Base-by-base conservation (phyloP, 805 yeast genomes). In the Saturnispora quitensis region DNA sequence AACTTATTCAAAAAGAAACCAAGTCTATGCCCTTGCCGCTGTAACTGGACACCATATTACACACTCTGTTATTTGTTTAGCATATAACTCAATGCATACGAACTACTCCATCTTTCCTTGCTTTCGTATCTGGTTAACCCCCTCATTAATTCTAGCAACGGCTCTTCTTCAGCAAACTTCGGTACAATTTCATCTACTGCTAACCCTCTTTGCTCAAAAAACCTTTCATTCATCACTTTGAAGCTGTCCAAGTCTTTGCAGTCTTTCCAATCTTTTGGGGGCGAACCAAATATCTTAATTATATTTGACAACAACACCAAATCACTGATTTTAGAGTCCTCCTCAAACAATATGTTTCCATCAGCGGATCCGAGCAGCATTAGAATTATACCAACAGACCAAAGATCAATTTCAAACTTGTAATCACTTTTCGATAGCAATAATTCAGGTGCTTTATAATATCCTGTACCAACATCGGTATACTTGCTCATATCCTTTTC, bases 361-460 rank as follows among this genome's bases (percentile, higher is more conserved):
- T 73, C 63, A 1, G 53, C 33, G 31, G 79, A 67, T 55, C 75
- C 74, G 31, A 88, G 56, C 44, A 75, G 63, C n/a, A 82, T 77
- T 47, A 82, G 58, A 2, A 86, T 60, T 10, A 88, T 75, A 0
- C 88, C 95, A 18, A 78, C 62, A 1, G 86, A 70, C 95, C 95
- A 87, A 15, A 85, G 70, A 59, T 87, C 95, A 8, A 86, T 69
- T 40, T 73, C 78, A 36, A 61, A 63, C 2, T 74, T 67, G 60
- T 87, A 87, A 53, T 72, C 69, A 1, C 69, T 55, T n/a, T 76
- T 66, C 0, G 87, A 86, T 48, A 85, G 74, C 42, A 86, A 68
- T 45, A 84, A 66, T 60, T 87, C 95, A 0, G 95, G 91, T 0
- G 93, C 82, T 54, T 84, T 81, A 66, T 78, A 88, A 34, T 73